These are phyloP conservation scores for Vairimorpha ceranae DNA, from an alignment of 371 early-diverging fungal species.

Conservation along the genomic window DNA sequence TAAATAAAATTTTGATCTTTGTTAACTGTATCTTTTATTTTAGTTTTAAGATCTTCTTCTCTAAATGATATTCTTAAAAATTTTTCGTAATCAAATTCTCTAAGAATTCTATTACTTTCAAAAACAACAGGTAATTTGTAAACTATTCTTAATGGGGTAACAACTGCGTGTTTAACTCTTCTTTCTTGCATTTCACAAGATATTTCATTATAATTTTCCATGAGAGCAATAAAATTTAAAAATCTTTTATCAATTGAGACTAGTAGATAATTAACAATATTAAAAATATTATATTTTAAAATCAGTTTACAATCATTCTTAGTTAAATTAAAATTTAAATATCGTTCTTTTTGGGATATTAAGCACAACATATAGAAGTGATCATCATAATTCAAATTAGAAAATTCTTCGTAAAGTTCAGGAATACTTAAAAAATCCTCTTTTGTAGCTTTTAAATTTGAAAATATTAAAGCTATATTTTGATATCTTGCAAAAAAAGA, in stretches of 20 bases:
- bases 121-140: conserved; percentile 17
- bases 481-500: neutral
- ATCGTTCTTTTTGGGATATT: neutral
- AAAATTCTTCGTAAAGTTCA: neutral
- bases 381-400: neutral
- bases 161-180: neutral
- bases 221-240: neutral
- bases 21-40: neutral
- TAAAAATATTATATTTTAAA: neutral
- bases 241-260: neutral
- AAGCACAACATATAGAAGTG: neutral
- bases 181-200: neutral
- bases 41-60: conserved; percentile 65
- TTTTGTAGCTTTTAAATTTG: neutral
- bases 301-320: neutral
- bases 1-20: conserved; percentile 11
- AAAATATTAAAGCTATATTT: neutral
- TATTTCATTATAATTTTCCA: neutral
- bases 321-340: neutral
- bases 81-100: conserved; percentile 63
- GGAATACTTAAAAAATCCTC: neutral
- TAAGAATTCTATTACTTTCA: conserved; percentile 64
- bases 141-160: conserved; percentile 30
- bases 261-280: neutral
- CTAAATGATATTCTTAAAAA: conserved; percentile 68